phyloP scores from a whole-genome alignment of 371 early-diverging fungal species.

The Rhizopus sp. region DNA sequence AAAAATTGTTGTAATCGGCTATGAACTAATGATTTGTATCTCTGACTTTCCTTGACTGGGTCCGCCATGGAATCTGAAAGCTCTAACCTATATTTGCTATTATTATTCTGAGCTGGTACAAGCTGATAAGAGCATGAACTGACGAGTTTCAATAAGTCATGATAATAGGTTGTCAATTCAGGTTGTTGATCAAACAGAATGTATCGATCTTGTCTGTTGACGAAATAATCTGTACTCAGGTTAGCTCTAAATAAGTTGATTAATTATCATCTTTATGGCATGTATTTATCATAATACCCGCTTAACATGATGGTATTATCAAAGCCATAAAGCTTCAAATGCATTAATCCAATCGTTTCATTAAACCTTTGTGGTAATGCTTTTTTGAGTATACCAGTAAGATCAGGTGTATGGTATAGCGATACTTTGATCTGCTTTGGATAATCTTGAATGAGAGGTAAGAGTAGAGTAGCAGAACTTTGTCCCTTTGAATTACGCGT shows the following conservation, averaged over 20 bases:
- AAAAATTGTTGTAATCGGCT: conserved; percentile 56
- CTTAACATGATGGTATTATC: conserved; percentile 88
- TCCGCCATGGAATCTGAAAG: conserved; percentile 50
- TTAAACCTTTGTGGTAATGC: conserved; percentile 85
- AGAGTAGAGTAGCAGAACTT: conserved; percentile 71
- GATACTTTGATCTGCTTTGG: conserved; percentile 68
- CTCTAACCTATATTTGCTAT: conserved; percentile 23
- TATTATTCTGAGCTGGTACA: conserved; percentile 5
- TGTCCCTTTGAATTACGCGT: conserved; percentile 66
- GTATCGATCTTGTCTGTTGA: conserved; percentile 94
- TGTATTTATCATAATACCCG: conserved; percentile 60
- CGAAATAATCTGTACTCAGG: conserved; percentile 92
- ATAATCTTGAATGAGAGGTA: conserved; percentile 69
- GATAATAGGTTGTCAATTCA: conserved; percentile 70
- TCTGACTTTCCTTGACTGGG: conserved; percentile 63
- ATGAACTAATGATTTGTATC: conserved; percentile 60
- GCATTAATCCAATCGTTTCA: conserved; percentile 92
- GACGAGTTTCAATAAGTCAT: conserved; percentile 63
- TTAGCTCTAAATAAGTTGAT: conserved; percentile 75
- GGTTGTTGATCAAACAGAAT: conserved; percentile 62
- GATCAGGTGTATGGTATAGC: conserved; percentile 86
- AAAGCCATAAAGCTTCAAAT: conserved; percentile 90
- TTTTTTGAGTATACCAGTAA: conserved; percentile 70
- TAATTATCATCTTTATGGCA: not conserved
- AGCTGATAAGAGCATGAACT: conserved; percentile 70